A percentile compares a stretch with the other conserved stretches of the same genome.
These are phyloP conservation scores for Saitozyma podzolica DNA, from an alignment of 768 basidiomycete species.

Conservation along the genomic window DNA sequence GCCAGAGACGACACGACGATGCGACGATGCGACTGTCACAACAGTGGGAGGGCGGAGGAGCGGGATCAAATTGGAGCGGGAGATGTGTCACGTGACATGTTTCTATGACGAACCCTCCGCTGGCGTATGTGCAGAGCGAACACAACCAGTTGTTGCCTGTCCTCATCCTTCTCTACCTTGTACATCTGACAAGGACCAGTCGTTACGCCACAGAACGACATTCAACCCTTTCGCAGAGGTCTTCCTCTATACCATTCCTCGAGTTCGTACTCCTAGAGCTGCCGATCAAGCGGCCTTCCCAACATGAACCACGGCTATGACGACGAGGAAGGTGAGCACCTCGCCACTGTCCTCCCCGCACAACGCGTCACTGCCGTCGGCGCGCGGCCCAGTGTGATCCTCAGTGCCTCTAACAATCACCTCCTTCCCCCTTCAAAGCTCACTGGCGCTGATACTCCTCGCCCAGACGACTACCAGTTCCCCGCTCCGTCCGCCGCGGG, in stretches of 20 bases:
- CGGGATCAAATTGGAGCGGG: not conserved
- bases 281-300: not conserved
- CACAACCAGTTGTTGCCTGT: not conserved
- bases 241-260: not conserved
- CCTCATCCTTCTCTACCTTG: too few relatives aligned
- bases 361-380: not conserved
- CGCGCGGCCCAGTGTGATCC: not conserved
- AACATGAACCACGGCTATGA: conserved; percentile 51
- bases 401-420: too few relatives aligned
- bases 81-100: too few relatives aligned
- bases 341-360: too few relatives aligned
- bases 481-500: conserved; percentile 30
- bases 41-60: not conserved
- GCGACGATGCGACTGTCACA: not conserved
- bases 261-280: not conserved
- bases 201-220: too few relatives aligned
- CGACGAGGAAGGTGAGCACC: conserved; percentile 44
- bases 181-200: too few relatives aligned
- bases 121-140: not conserved
- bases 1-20: too few relatives aligned
- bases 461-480: conserved; percentile 20
- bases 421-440: conserved; percentile 1
- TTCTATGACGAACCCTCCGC: not conserved
- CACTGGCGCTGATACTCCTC: conserved; percentile 1
- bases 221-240: not conserved